Base-by-base conservation (phyloP, 1,139 yeast species). In the Geotrichum bryndzae region DNA sequence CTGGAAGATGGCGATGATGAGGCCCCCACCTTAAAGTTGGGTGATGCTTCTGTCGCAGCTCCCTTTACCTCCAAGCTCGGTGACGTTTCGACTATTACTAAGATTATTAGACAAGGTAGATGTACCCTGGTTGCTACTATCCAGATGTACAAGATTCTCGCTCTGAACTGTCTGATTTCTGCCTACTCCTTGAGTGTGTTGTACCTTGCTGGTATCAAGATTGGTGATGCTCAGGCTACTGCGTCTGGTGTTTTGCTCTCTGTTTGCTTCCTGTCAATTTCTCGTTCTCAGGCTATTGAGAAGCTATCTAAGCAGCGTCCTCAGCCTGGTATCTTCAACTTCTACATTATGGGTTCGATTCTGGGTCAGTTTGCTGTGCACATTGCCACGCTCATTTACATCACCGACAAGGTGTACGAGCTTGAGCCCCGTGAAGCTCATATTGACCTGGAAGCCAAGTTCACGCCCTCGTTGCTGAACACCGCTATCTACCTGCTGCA, bases 1-100 rank as follows among this genome's bases (percentile, higher is more conserved):
- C 76, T 90, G 74, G 84, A 85, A 69, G 88, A 84, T 62, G 88
- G 82, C 38, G 94, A 86, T 61, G 88, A 80, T 62, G 98, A 92
- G 68, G 96, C 95, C 0, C 99, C 99, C 63, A 85, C 89, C 56
- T 82, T 94, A 77, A 95, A 94, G 75, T 81, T 94, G 62, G 99
- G 99, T 70, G 99, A 94, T 78, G 99, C 99, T 10, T 92, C 98
- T 33, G 97, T 95, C 70, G 99, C 99, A 62, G 99, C 99, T 51
- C 99, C 99, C 55, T 91, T 94, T 74, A 94, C 99, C 23, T 92
- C 98, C 33, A 94, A 94, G 74, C 83, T 94, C 68, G 85, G 97
- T 48, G 89, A 88, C 73, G 99, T 95, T 57, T 84, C 94, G 62
- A 88, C 99, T 61, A 97, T 95, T 63, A 89, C 96, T 60, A 87